A percentile compares a stretch with the other conserved stretches of the same genome.
Evolutionary conservation across 139 green algal species (phyloP).

Genomic region (Ettlia oleoabundans): DNA sequence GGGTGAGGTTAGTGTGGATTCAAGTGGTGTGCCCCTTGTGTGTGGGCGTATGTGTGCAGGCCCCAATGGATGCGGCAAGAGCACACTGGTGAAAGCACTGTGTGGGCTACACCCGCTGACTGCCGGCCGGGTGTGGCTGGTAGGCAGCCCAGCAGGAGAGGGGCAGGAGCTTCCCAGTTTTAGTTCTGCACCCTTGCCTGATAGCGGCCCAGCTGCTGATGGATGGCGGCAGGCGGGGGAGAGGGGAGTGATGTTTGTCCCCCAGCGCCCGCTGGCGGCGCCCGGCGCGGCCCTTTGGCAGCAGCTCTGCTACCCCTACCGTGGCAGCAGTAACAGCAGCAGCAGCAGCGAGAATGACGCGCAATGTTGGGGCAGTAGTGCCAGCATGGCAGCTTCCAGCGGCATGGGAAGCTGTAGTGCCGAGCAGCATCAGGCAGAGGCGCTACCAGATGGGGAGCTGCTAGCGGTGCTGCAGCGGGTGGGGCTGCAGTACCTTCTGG

Average conservation of each 20-base stretch:
- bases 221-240: not conserved
- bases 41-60: slow-evolving; percentile 23
- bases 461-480: slow-evolving; percentile 38
- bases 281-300: slow-evolving; percentile 56
- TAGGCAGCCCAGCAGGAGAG: too few species aligned
- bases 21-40: not conserved
- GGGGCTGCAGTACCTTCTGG: slow-evolving; percentile 45
- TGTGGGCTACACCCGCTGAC: slow-evolving; percentile 31
- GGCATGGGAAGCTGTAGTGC: not conserved
- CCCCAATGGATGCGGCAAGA: slow-evolving; percentile 61
- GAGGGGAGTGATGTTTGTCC: slow-evolving; percentile 48
- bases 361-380: not conserved
- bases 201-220: too few species aligned
- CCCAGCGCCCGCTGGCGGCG: slow-evolving; percentile 60
- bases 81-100: slow-evolving; percentile 50
- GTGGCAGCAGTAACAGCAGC: not conserved
- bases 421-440: too few species aligned
- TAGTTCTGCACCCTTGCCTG: too few species aligned
- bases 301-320: slow-evolving; percentile 63
- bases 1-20: too few species aligned
- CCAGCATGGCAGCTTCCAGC: not conserved
- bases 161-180: too few species aligned
- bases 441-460: not conserved
- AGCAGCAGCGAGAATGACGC: not conserved
- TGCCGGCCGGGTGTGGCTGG: not conserved